Evolutionary conservation across 164 flowering plant genomes (phyloP), one percentile per base, ranked within the genome.

Genomic region (Berberis vulgaris): DNA sequence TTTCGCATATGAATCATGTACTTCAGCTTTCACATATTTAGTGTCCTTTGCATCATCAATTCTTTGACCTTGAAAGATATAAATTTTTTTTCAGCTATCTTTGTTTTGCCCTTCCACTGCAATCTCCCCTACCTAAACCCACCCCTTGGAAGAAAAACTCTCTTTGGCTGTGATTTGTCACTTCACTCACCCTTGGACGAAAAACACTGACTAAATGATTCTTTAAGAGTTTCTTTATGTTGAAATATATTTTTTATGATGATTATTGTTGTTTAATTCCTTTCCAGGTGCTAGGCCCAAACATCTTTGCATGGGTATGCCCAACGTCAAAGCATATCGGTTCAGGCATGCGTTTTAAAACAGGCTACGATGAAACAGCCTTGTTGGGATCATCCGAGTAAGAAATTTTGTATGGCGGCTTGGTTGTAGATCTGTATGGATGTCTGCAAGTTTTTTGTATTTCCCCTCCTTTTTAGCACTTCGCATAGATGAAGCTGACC

Each of bases 241-340:
- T 7, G 8, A 13, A 1, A 39, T 13, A 5, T 38, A 54, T 6
- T 26, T 39, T 43, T 52, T 49, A 40, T 54, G 10, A 52, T 52
- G 3, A 49, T 39, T 44, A 4, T 2, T 62, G 44, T 42, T 61
- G 60, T 45, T 41, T 59, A 12, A 8, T 64, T 7, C 47, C 4
- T 9, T 10, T 43, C 72, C 60, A 93, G 98, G 86, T 86, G 45
- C 81, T 93, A 52, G 98, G 98, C 72, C 91, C 96, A 64, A 88
- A 64, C 70, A 70, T 86, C 65, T 64, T 82, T 57, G 71, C 80
- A 65, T 93, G 98, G 98, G 1, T 87, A 47, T 85, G 83, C 68
- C 98, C 98, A 2, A 82, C 86, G 39, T 72, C 91, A 26, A 70
- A 73, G 41, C 90, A 93, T 72, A 77, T 82, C 54, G 91, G 96